These are phyloP conservation scores for Parathielavia appendiculata DNA, from an alignment of 495 filamentous ascomycete species.

Conservation along the genomic window DNA sequence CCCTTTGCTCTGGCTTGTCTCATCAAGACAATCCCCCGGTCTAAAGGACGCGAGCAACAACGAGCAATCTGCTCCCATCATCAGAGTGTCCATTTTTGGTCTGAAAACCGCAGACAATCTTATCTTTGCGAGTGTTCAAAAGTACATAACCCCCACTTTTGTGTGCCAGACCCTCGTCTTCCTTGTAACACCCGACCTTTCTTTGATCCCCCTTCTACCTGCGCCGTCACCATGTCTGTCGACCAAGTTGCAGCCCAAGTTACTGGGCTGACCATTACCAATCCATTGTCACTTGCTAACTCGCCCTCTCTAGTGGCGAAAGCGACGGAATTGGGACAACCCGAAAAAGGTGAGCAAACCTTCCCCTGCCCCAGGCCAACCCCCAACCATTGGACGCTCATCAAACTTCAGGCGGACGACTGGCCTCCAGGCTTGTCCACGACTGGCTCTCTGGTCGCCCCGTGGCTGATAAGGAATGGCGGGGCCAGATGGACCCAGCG, in stretches of 20 bases:
- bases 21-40: too few species aligned
- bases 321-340: neutral
- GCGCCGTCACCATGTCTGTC: neutral
- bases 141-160: slow-evolving; percentile 1
- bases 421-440: slow-evolving; percentile 25
- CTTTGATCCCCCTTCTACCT: too few species aligned
- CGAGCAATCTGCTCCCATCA: neutral
- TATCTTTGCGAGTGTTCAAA: neutral
- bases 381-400: neutral
- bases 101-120: neutral
- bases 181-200: neutral
- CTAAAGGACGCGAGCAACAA: neutral
- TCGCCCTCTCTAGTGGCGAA: slow-evolving; percentile 8
- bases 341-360: neutral
- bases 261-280: neutral
- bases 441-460: slow-evolving; percentile 25
- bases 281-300: neutral
- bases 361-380: neutral
- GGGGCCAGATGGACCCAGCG: neutral
- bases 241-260: slow-evolving; percentile 4
- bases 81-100: neutral
- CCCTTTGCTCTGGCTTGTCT: neutral
- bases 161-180: neutral
- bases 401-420: slow-evolving; percentile 14
- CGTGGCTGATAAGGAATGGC: neutral